Evolutionary conservation across 257 asterid genomes (phyloP).

Genomic region (Nicotiana obtusifolia): DNA sequence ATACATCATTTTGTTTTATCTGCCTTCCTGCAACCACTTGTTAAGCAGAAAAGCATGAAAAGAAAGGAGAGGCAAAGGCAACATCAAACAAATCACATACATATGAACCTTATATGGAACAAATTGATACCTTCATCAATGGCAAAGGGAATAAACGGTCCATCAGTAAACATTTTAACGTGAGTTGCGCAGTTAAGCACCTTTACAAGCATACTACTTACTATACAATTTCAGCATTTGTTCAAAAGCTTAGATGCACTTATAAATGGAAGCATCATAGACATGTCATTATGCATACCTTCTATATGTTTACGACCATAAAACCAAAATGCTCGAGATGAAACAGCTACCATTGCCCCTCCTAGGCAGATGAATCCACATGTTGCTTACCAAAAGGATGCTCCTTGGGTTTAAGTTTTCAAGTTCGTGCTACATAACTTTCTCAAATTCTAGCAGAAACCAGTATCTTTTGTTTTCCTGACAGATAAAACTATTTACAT

Average conservation of each 20-base stretch:
- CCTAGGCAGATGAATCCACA: slow-evolving; percentile 86
- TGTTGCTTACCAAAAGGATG: slow-evolving; percentile 80
- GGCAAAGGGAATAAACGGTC: neutral
- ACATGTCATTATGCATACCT: slow-evolving; percentile 41
- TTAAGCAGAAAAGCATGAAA: slow-evolving; percentile 8
- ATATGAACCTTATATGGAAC: neutral
- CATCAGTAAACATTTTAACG: no score
- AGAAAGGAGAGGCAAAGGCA: neutral
- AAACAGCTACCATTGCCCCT: slow-evolving; percentile 93
- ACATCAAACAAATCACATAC: neutral
- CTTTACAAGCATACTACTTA: slow-evolving; percentile 72
- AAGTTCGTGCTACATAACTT: slow-evolving; percentile 37
- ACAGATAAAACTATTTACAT: neutral
- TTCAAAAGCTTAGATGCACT: slow-evolving; percentile 89
- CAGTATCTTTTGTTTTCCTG: slow-evolving; percentile 89
- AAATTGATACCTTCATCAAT: neutral
- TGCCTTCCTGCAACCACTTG: slow-evolving; percentile 65
- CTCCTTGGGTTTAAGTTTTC: slow-evolving; percentile 36
- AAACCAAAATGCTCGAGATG: no score
- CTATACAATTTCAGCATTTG: slow-evolving; percentile 83
- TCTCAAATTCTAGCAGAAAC: slow-evolving; percentile 81
- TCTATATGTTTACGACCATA: no score
- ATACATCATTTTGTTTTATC: slow-evolving; percentile 47
- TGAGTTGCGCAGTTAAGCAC: slow-evolving; percentile 16
- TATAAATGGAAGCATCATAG: slow-evolving; percentile 88